These are phyloP conservation scores for Pseudogymnoascus sp. DNA, from an alignment of 2,329 filamentous ascomycete species.

Conservation along the genomic window DNA sequence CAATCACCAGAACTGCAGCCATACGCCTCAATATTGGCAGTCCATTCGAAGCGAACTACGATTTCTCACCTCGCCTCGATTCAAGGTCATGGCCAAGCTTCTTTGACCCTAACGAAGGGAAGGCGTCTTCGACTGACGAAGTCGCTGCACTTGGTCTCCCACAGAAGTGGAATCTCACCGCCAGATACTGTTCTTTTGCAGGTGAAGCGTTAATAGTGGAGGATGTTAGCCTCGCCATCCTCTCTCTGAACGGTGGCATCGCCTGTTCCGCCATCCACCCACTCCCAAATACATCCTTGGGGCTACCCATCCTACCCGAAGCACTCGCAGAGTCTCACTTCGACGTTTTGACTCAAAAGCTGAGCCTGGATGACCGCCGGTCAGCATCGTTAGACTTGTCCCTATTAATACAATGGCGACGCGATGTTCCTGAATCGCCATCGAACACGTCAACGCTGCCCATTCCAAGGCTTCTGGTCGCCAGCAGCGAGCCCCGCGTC, in stretches of 20 bases:
- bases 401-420: constrained; percentile 71
- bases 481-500: constrained; percentile 80
- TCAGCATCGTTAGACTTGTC: constrained; percentile 67
- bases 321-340: constrained; percentile 68
- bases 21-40: constrained; percentile 67
- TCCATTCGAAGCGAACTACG: constrained; percentile 89
- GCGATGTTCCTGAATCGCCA: constrained; percentile 32
- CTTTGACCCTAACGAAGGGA: constrained; percentile 53
- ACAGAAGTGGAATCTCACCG: constrained; percentile 75
- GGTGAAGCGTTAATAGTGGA: constrained; percentile 54
- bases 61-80: constrained; percentile 74
- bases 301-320: constrained; percentile 50
- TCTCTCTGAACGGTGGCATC: constrained; percentile 55
- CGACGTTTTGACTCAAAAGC: constrained; percentile 66
- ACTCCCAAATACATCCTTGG: constrained; percentile 26
- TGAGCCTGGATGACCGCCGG: constrained; percentile 72
- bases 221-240: constrained; percentile 56
- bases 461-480: constrained; percentile 72
- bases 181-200: constrained; percentile 70
- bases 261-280: constrained; percentile 45
- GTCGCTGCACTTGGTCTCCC: constrained; percentile 53
- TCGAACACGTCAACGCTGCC: constrained; percentile 62
- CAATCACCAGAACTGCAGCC: constrained; percentile 65
- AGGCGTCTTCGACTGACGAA: not conserved
- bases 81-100: constrained; percentile 77